phyloP scores from a whole-genome alignment of 2,329 filamentous ascomycete species.

The Colletotrichum agaves region DNA sequence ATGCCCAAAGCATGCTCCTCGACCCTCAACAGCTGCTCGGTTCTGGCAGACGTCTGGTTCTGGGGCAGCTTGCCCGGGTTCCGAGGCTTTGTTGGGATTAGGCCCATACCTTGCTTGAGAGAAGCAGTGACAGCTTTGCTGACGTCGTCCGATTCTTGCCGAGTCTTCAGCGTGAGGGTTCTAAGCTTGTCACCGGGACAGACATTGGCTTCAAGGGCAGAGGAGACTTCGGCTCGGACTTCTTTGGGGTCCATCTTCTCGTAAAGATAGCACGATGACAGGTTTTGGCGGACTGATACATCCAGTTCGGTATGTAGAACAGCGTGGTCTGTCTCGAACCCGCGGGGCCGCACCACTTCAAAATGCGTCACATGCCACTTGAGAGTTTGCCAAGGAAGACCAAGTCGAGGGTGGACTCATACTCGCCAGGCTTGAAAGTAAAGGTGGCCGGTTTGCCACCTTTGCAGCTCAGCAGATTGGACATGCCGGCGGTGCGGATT shows the following conservation, averaged over 20 bases:
- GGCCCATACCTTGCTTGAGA: too few species aligned
- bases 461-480: background rate
- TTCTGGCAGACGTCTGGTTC: too few species aligned
- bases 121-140: too few species aligned
- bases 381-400: background rate
- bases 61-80: too few species aligned
- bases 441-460: background rate
- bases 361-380: background rate
- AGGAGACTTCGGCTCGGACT: background rate
- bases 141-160: too few species aligned
- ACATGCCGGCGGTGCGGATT: background rate
- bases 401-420: background rate
- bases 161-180: too few species aligned
- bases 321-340: background rate
- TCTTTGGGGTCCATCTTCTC: background rate
- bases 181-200: too few species aligned
- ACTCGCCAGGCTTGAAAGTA: background rate
- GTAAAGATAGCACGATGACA: background rate
- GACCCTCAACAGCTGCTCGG: background rate
- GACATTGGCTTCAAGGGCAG: background rate
- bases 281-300: background rate
- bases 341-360: background rate
- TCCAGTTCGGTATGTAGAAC: background rate
- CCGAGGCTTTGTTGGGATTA: too few species aligned
- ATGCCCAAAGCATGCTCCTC: background rate